phyloP scores from a whole-genome alignment of 345 rosid genomes.

The Pistacia vera region DNA sequence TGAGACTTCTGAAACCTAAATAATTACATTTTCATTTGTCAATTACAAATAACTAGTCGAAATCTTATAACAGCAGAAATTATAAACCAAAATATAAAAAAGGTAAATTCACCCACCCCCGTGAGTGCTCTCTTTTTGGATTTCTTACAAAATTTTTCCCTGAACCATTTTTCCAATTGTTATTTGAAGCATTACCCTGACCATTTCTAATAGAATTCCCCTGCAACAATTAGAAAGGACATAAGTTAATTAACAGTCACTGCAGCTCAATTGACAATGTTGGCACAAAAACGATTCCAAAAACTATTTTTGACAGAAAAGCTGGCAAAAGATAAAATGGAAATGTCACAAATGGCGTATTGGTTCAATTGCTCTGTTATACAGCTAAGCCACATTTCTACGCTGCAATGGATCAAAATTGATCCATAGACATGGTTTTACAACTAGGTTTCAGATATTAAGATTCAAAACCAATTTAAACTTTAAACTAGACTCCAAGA shows the following conservation, averaged over 20 bases:
- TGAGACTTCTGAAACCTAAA: slow-evolving; percentile 62
- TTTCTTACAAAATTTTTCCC: slow-evolving; percentile 39
- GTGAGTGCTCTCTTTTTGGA: slow-evolving; percentile 33
- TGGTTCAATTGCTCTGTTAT: too few species aligned
- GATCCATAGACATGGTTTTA: neutral
- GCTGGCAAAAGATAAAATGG: neutral
- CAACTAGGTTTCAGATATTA: too few species aligned
- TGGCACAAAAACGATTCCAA: neutral
- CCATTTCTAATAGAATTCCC: slow-evolving; percentile 36
- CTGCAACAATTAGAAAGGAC: slow-evolving; percentile 33
- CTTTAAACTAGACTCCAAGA: neutral
- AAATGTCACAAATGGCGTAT: neutral
- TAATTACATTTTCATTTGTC: slow-evolving; percentile 17
- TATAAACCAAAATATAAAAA: slow-evolving; percentile 20
- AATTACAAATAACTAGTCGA: slow-evolving; percentile 16
- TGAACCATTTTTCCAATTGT: slow-evolving; percentile 40
- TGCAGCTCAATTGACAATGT: neutral
- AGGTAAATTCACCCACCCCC: slow-evolving; percentile 41
- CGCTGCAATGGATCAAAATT: neutral
- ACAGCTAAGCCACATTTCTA: neutral
- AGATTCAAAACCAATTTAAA: too few species aligned
- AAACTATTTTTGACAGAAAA: neutral
- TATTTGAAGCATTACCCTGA: slow-evolving; percentile 21
- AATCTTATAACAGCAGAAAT: neutral
- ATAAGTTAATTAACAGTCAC: neutral